These are phyloP conservation scores for Boehmeria nivea DNA, from an alignment of 306 rosid genomes.

Conservation along the genomic window DNA sequence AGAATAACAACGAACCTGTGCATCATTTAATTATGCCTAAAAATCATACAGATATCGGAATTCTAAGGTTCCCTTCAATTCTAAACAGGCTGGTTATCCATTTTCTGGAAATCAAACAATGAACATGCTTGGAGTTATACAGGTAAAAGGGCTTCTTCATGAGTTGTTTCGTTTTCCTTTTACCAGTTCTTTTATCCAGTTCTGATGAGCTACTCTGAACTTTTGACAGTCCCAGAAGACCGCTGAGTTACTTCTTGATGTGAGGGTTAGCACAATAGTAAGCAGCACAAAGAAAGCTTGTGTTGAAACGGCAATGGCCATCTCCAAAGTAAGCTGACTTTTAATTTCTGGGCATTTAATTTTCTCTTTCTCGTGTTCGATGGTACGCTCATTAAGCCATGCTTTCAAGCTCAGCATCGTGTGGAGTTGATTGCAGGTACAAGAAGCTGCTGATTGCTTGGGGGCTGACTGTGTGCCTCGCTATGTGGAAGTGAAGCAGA, in stretches of 20 bases:
- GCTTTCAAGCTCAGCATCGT: constrained; percentile 6
- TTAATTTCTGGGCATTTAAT: background rate
- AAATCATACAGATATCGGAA: background rate
- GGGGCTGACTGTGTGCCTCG: constrained; percentile 90
- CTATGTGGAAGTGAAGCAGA: constrained; percentile 72
- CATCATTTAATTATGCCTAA: background rate
- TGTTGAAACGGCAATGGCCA: constrained; percentile 57
- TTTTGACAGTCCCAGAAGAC: constrained; percentile 80
- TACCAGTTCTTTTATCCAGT: constrained; percentile 14
- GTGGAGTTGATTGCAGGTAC: constrained; percentile 48
- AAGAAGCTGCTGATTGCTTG: constrained; percentile 95
- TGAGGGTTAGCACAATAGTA: constrained; percentile 56
- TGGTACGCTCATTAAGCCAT: constrained; percentile 12
- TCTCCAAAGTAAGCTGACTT: constrained; percentile 60
- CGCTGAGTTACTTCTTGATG: constrained; percentile 88
- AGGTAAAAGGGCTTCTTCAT: constrained; percentile 40
- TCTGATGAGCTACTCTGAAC: constrained; percentile 30
- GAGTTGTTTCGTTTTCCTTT: background rate
- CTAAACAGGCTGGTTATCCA: constrained; percentile 44
- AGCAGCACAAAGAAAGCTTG: constrained; percentile 71
- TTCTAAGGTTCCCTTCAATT: constrained; percentile 28
- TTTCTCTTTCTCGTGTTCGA: background rate
- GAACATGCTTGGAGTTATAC: constrained; percentile 85
- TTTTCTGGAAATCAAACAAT: constrained; percentile 50
- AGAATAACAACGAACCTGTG: too few relatives aligned